Percentiles rank a stretch among this genome's conserved stretches.
phyloP scores from a whole-genome alignment of 116 monocot species.

The Trichopus zeylanicus region DNA sequence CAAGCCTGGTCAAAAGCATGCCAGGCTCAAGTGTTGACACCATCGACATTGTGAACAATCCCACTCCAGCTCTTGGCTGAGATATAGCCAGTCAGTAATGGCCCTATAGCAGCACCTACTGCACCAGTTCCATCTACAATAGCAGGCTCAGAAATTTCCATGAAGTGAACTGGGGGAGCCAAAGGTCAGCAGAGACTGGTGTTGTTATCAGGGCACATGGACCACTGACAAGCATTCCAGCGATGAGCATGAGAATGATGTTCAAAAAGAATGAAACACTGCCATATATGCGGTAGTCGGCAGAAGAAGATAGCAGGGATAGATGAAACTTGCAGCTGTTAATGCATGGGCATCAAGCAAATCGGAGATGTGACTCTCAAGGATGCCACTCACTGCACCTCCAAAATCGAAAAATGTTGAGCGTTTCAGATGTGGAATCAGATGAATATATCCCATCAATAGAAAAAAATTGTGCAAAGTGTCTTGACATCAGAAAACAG shows the following conservation, averaged over 20 bases:
- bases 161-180: slow-evolving; percentile 60
- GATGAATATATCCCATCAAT: slow-evolving; percentile 54
- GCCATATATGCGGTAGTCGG: slow-evolving; percentile 58
- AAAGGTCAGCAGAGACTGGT: slow-evolving; percentile 66
- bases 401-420: slow-evolving; percentile 73
- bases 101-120: slow-evolving; percentile 59
- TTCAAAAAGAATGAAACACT: slow-evolving; percentile 47
- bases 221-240: slow-evolving; percentile 63
- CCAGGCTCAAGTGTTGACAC: slow-evolving; percentile 50
- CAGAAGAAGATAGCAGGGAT: slow-evolving; percentile 53
- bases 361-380: slow-evolving; percentile 71
- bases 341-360: slow-evolving; percentile 47
- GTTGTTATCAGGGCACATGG: slow-evolving; percentile 80
- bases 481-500: not conserved
- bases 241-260: slow-evolving; percentile 44
- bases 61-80: slow-evolving; percentile 51
- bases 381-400: slow-evolving; percentile 55
- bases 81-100: slow-evolving; percentile 62
- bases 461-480: slow-evolving; percentile 19
- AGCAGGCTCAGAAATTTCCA: slow-evolving; percentile 52
- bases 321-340: slow-evolving; percentile 63
- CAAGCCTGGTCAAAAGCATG: slow-evolving; percentile 51
- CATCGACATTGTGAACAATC: slow-evolving; percentile 72
- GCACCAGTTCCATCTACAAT: slow-evolving; percentile 83
- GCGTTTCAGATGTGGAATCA: slow-evolving; percentile 38